Conservation (phyloP, 2,329 filamentous ascomycete genomes). For the Alternaria solani region DNA sequence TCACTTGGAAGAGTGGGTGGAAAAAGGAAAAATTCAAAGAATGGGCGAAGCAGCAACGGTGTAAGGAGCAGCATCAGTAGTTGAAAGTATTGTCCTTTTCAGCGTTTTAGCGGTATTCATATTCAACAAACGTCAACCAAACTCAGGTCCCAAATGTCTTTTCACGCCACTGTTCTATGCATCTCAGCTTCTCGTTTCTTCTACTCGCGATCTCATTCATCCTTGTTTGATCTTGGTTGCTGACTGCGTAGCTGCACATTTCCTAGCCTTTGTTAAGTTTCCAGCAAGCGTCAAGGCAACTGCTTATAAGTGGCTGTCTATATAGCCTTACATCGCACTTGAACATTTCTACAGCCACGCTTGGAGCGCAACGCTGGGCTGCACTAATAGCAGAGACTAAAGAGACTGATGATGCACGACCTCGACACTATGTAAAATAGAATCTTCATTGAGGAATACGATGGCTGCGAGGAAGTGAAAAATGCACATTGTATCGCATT, state of each 20-base stretch:
- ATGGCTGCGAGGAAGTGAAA: background rate
- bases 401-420: background rate
- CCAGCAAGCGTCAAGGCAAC: background rate
- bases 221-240: background rate
- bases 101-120: slow-evolving; percentile 13
- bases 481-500: background rate
- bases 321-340: background rate
- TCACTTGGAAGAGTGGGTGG: slow-evolving; percentile 44
- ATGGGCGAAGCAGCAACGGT: slow-evolving; percentile 41
- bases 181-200: background rate
- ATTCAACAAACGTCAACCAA: background rate
- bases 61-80: slow-evolving; percentile 27
- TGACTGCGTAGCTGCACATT: background rate
- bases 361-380: background rate
- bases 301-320: background rate
- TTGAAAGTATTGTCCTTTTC: background rate
- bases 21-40: slow-evolving; percentile 36
- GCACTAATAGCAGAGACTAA: background rate
- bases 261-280: background rate
- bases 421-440: background rate
- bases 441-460: background rate
- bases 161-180: background rate
- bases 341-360: background rate
- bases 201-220: background rate
- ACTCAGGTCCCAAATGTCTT: background rate